phyloP scores from a whole-genome alignment of 2,329 filamentous ascomycete species.

The Aureobasidium sp. region DNA sequence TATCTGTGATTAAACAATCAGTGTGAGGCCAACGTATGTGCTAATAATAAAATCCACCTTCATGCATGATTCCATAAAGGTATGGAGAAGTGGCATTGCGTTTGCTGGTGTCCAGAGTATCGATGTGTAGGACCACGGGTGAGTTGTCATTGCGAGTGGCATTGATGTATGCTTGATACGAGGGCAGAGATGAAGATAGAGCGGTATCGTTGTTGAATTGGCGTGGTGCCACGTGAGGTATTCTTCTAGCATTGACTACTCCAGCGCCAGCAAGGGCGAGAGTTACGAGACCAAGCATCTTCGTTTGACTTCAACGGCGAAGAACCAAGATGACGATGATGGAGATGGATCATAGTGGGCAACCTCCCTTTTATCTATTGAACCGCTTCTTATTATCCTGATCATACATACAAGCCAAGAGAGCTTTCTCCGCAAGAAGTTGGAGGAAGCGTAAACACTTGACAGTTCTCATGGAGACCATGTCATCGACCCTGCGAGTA shows the following conservation, averaged over 20 bases:
- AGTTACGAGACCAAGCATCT: conserved; percentile 14
- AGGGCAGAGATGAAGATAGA: conserved; percentile 11
- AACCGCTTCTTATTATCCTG: conserved; percentile 4
- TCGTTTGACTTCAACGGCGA: background rate
- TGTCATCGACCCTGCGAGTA: conserved; percentile 7
- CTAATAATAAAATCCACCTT: background rate
- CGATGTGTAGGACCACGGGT: conserved; percentile 17
- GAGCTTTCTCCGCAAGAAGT: background rate
- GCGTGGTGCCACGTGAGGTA: conserved; percentile 9
- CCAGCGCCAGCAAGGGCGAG: conserved; percentile 7
- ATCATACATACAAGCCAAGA: background rate
- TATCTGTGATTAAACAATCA: conserved; percentile 23
- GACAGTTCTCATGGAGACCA: conserved; percentile 5
- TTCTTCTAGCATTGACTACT: conserved; percentile 11
- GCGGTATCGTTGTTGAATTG: conserved; percentile 3
- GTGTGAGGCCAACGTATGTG: background rate
- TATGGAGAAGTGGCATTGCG: conserved; percentile 19
- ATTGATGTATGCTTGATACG: conserved; percentile 20
- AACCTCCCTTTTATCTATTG: conserved; percentile 3
- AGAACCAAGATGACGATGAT: background rate
- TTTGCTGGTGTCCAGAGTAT: conserved; percentile 10
- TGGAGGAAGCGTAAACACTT: conserved; percentile 2
- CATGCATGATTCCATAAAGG: conserved; percentile 20
- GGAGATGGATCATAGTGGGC: background rate
- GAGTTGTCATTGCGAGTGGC: conserved; percentile 19